Base-by-base conservation (phyloP, 208 protist genomes). In the Zelonia costaricensis region DNA sequence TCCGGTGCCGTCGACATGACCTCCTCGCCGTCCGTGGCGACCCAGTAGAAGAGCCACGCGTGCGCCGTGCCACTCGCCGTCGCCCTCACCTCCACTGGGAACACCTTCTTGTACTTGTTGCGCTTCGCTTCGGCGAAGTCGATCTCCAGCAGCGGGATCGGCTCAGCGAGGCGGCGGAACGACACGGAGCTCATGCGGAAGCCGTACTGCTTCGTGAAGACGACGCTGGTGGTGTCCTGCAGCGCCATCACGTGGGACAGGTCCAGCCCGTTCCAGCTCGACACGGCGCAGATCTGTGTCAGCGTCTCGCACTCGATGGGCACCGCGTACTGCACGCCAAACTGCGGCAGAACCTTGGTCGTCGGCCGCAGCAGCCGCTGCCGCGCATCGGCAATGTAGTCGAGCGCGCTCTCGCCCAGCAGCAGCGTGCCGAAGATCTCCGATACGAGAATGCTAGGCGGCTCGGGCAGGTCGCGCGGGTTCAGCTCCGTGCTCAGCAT, bases 151-250 rank as follows among this genome's bases (percentile, higher is more conserved):
- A 97, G 51, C 45, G 63, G 55, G n/a, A 97, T 76, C 10, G 87
- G 88, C 22, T 80, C 83, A n/a, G 74, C 53, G 36, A 95, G 77
- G 22, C 61, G 49, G 33, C 67, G 72, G 62, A 87, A 92, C 1
- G 85, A 79, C 0, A 96, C 82, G 48, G 85, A 93, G 67, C 78
- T 92, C 71, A 97, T 82, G 57, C 89, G 89, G 68, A 97, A 95
- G 43, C 93, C 93, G 66, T 97, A 97, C 74, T 95, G 87, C 76
- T 97, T 97, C 12, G 93, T 94, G 80, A 97, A 97, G 48, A 97
- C 90, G 12, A 92, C 63, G 51, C 81, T 92, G 3, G 77, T 80
- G 12, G 91, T 97, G 73, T 97, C 93, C 68, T 97, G 79, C 57
- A 97, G 61, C 33, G 82, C 68, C 64, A 92, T 96, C 53, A 97